Base-by-base conservation (phyloP, 108 stramenopile genomes). In the Pelagomonas calceolata region DNA sequence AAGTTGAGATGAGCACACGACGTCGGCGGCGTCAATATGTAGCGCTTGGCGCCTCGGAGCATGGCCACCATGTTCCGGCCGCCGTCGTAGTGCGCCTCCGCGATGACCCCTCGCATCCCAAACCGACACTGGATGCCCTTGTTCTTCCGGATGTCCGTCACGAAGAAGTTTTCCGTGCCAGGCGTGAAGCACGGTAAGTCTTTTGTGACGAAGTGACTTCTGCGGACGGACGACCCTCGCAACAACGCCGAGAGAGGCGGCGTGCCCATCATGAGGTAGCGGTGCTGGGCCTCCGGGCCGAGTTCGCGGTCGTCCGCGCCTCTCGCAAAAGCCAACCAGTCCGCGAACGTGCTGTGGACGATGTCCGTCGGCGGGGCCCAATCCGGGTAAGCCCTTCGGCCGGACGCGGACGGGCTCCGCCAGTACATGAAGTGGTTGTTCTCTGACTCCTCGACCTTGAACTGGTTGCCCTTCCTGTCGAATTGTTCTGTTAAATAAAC, bases 381-480 rank as follows among this genome's bases (percentile, higher is more conserved):
- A 26, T 26, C 51, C 21, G 51, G 51, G 51, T 60, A 60, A 26
- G 51, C 26, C 51, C 29, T 60, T 26, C 29, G 18, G 51, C 26
- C 21, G 21, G 82, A 76, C 9, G 39, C 5, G 9, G 39, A 43
- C 39, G 39, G 39, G 39, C 39, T 43, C 39, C 39, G 39, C 86
- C 87, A 96, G 75, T 93, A 99, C 95, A 99, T 94, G 84, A 97
- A 95, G 72, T 97, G 96, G 79, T 97, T 97, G 75, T 86, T 82
- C 0, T 73, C 77, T 29, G 82, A 83, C 68, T 85, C 81, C 82
- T 98, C 96, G 34, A 91, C 81, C 1, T 88, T 81, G 65, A 90
- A 79, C 65, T 68, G 65, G 0, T 0, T 36, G 51, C 29, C 21
- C 51, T 60, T 60, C 51, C 4, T 1, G 51, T 60, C 51, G 26